phyloP scores from a whole-genome alignment of 495 filamentous ascomycete genomes.

The Penicillium egyptiacum region DNA sequence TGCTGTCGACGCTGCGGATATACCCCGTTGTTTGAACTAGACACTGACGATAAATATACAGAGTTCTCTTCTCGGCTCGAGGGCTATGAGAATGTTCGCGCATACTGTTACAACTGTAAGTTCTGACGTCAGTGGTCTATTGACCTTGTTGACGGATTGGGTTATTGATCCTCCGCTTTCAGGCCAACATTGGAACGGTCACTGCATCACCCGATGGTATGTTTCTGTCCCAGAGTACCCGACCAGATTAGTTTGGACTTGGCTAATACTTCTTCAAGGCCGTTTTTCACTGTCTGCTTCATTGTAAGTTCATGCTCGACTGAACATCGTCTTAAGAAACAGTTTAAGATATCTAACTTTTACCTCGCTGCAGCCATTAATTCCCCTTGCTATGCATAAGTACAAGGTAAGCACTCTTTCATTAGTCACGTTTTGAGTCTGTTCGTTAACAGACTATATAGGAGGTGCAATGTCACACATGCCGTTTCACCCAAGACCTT shows the following conservation, averaged over 20 bases:
- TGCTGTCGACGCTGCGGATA: slow-evolving; percentile 4
- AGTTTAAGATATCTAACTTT: slow-evolving; percentile 13
- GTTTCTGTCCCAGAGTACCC: slow-evolving; percentile 11
- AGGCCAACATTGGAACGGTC: slow-evolving; percentile 54
- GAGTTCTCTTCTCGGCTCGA: slow-evolving; percentile 54
- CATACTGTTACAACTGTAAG: slow-evolving; percentile 57
- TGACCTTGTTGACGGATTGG: neutral
- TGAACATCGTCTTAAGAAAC: neutral
- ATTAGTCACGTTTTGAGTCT: neutral
- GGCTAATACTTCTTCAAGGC: slow-evolving; percentile 36
- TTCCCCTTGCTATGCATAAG: slow-evolving; percentile 52
- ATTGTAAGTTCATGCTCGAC: slow-evolving; percentile 38
- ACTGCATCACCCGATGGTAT: slow-evolving; percentile 54
- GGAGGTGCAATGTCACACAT: slow-evolving; percentile 55
- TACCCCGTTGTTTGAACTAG: slow-evolving; percentile 5
- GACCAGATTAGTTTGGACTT: neutral
- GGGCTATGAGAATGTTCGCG: slow-evolving; percentile 55
- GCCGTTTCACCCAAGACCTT: slow-evolving; percentile 54
- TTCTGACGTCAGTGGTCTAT: slow-evolving; percentile 6
- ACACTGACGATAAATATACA: slow-evolving; percentile 21
- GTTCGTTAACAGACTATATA: slow-evolving; percentile 27
- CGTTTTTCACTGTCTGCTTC: slow-evolving; percentile 57
- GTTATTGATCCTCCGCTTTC: neutral
- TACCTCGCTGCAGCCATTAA: slow-evolving; percentile 37
- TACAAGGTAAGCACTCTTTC: slow-evolving; percentile 40